Base-by-base conservation (phyloP, 1,284 basidiomycete species). In the Ceratobasidium sp. region DNA sequence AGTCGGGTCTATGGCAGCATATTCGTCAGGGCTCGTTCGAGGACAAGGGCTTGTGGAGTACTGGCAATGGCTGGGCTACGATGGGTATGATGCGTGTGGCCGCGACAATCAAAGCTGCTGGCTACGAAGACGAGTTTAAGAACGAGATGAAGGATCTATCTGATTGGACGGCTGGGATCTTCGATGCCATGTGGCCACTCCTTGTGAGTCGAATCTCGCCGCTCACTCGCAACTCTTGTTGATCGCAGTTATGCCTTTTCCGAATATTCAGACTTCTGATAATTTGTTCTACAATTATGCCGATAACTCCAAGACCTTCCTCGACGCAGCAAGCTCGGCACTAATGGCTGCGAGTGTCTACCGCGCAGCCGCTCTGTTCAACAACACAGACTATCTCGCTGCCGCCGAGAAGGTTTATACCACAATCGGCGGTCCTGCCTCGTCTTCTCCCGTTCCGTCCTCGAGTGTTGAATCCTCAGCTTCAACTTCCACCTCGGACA, bases 321-420 rank as follows among this genome's bases (percentile, higher is more conserved):
- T 90, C 82, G 96, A 97, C 82, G 90, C 91, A 0, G 86, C 94
- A 0, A 91, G 91, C 3, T 92, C 94, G 0, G 91, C 94, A 0
- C 88, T 97, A 49, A 86, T 97, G 72, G 93, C 95, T 0, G 89
- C 91, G 75, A 91, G 93, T 0, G 93, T 94, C 4, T 95, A 95
- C 84, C 89, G 92, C 10, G 86, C 92, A 69, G 89, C 90, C 0
- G 84, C 91, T 0, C 83, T 94, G 26, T 84, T 87, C 56, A 86
- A 86, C 28, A 86, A 89, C 5, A 87, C 90, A 79, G 86, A 85
- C 1, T 85, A 90, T 81, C 81, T 92, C n/a, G 87, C 89, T 0
- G 81, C 85, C 12, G 94, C 94, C 0, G 92, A 93, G 82, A 84
- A 84, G 23, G 87, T 87, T 12, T 88, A 94, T 28, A 81, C 83